Base-by-base conservation (phyloP, 2,329 filamentous ascomycete genomes). In the Penicillium nordicum region DNA sequence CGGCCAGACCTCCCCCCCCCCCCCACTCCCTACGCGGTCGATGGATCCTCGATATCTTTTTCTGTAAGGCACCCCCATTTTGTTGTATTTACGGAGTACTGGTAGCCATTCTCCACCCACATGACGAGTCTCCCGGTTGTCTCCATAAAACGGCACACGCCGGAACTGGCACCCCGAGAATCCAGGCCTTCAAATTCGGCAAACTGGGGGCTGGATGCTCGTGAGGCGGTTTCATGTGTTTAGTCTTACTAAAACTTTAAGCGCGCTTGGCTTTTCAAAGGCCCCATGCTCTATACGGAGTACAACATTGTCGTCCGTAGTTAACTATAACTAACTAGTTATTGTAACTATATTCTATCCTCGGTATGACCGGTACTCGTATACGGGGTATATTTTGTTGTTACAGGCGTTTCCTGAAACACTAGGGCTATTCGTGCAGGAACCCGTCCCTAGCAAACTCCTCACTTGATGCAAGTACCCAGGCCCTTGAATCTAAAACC, bases 81-180 rank as follows among this genome's bases (percentile, higher is more conserved):
- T 27, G n/a, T 45, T 45, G 12, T 34, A 29, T 38, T 43, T 25
- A n/a, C n/a, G n/a, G n/a, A n/a, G n/a, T n/a, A 40, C 18, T 21
- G 18, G 18, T 45, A 41, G 34, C 41, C 41, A 25, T 41, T 45
- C 53, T 8, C 53, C 53, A 55, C 53, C 9, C 21, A 40, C 23
- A 51, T 52, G 53, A 55, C 53, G 53, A 55, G 48, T 55, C 53
- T 37, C 43, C 30, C 27, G 53, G 21, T 50, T 34, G 48, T 32
- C 27, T 36, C 47, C 53, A 42, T 55, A 42, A 45, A 27, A 21
- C 41, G 27, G n/a, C 40, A 37, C 9, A 18, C 18, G n/a, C 14
- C 27, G 42, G n/a, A 37, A 37, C n/a, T 44, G 23, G 12, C 23
- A 32, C 51, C 27, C 47, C 53, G 16, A 44, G 23, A 41, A 43